phyloP scores from a whole-genome alignment of 257 asterid species.

The Solanum peruvianum region DNA sequence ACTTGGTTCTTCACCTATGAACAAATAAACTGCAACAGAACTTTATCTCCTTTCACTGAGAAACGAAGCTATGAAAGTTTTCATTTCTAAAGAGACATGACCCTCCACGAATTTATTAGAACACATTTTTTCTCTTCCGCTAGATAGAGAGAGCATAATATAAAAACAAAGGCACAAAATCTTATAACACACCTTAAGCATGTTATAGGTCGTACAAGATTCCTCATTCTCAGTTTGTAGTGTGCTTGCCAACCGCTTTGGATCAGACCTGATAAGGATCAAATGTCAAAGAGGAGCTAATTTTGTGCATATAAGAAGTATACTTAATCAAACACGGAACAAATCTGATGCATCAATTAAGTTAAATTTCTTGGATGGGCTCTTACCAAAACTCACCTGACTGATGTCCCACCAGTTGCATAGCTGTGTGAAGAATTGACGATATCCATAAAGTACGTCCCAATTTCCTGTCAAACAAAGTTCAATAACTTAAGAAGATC shows the following conservation, averaged over 20 bases:
- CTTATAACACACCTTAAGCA: conserved; percentile 59
- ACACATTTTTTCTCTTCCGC: neutral
- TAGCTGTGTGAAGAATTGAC: conserved; percentile 84
- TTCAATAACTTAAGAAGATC: neutral
- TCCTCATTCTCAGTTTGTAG: conserved; percentile 66
- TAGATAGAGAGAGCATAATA: neutral
- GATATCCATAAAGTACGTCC: conserved; percentile 60
- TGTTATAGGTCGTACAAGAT: conserved; percentile 89
- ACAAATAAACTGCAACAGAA: neutral
- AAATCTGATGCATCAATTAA: neutral
- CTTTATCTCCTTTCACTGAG: neutral
- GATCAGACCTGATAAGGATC: conserved; percentile 41
- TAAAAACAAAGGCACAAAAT: neutral
- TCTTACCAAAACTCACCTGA: conserved; percentile 56
- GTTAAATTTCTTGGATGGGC: neutral
- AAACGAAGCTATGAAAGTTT: neutral
- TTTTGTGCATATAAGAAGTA: neutral
- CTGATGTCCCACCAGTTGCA: conserved; percentile 96
- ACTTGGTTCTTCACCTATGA: neutral
- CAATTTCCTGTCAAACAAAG: conserved; percentile 52
- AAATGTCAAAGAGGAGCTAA: neutral
- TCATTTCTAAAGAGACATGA: neutral
- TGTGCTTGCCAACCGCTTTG: conserved; percentile 57
- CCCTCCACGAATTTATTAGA: neutral
- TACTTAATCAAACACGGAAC: neutral